phyloP scores from a whole-genome alignment of 2,329 filamentous ascomycete species.

The Sporothrix dimorphospora region DNA sequence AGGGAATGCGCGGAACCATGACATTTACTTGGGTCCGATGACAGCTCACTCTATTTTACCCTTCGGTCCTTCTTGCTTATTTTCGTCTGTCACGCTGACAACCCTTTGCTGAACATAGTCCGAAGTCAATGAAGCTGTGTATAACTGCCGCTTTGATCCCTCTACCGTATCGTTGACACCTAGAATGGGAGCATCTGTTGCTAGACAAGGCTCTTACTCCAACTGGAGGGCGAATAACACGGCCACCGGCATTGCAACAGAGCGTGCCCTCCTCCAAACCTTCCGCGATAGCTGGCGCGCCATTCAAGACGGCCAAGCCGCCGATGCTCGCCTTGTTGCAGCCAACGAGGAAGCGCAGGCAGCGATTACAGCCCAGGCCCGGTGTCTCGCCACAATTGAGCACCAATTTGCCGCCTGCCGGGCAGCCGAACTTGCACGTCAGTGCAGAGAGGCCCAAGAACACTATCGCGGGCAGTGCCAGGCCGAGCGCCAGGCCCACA shows the following conservation, averaged over 20 bases:
- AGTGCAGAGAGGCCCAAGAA: constrained; percentile 6
- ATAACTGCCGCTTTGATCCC: constrained; percentile 26
- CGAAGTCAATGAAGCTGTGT: constrained; percentile 33
- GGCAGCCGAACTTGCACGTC: neutral
- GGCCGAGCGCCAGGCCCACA: neutral
- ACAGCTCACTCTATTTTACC: neutral
- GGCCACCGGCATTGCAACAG: neutral
- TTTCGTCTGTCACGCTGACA: neutral
- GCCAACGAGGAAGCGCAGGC: constrained; percentile 26
- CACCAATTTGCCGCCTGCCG: constrained; percentile 4
- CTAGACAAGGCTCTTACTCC: neutral
- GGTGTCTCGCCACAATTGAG: constrained; percentile 21
- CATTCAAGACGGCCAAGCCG: constrained; percentile 8
- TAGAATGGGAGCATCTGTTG: neutral
- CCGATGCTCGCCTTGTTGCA: constrained; percentile 7
- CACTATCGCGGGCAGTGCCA: constrained; percentile 15
- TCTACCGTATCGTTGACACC: neutral
- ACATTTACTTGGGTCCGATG: constrained; percentile 6
- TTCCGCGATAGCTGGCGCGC: constrained; percentile 26
- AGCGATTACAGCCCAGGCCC: constrained; percentile 1
- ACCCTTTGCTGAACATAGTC: constrained; percentile 17
- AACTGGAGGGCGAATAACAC: neutral
- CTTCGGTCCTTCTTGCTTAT: neutral
- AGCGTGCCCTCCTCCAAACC: constrained; percentile 1
- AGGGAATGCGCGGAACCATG: neutral